Percentiles rank a stretch among this genome's conserved stretches.
Conservation (phyloP, 1,284 basidiomycete species). For the Austroboletus rostrupii region DNA sequence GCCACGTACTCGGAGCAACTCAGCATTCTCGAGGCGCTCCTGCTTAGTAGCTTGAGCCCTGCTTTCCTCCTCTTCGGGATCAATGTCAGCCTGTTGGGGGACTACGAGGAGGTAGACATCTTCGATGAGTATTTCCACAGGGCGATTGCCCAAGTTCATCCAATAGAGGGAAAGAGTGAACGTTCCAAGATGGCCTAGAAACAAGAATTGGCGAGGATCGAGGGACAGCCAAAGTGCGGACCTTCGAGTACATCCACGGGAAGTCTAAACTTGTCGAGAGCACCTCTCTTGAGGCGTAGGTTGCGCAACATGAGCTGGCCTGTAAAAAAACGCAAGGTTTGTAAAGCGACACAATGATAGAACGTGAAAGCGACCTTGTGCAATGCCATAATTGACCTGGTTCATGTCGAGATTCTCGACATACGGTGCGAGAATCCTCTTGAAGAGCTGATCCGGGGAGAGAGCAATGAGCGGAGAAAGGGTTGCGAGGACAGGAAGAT, state of each 20-base stretch:
- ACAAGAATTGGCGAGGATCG: not conserved
- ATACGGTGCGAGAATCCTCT: conserved; percentile 91
- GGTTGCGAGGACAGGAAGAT: not conserved
- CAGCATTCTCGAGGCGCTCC: conserved; percentile 86
- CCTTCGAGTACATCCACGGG: conserved; percentile 97
- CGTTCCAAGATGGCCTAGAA: conserved; percentile 85
- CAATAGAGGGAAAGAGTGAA: conserved; percentile 94
- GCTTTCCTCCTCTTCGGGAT: conserved; percentile 83
- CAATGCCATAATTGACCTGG: conserved; percentile 94
- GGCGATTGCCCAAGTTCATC: conserved; percentile 91
- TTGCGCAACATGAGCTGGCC: conserved; percentile 83
- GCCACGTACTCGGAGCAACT: conserved; percentile 76
- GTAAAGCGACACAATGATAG: not conserved
- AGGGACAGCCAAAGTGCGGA: conserved; percentile 22
- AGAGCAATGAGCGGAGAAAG: not conserved
- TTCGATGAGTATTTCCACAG: conserved; percentile 89
- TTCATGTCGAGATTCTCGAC: conserved; percentile 95
- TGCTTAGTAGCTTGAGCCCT: conserved; percentile 84
- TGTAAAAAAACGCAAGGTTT: conserved; percentile 30
- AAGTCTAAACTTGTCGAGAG: conserved; percentile 92
- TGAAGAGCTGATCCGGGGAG: conserved; percentile 61
- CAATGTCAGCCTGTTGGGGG: conserved; percentile 68
- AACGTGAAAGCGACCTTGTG: conserved; percentile 58
- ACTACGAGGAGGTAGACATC: conserved; percentile 95
- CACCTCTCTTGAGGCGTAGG: conserved; percentile 88